These are phyloP conservation scores for Nicotiana tomentosiformis DNA, from an alignment of 257 asterid genomes.

Conservation along the genomic window DNA sequence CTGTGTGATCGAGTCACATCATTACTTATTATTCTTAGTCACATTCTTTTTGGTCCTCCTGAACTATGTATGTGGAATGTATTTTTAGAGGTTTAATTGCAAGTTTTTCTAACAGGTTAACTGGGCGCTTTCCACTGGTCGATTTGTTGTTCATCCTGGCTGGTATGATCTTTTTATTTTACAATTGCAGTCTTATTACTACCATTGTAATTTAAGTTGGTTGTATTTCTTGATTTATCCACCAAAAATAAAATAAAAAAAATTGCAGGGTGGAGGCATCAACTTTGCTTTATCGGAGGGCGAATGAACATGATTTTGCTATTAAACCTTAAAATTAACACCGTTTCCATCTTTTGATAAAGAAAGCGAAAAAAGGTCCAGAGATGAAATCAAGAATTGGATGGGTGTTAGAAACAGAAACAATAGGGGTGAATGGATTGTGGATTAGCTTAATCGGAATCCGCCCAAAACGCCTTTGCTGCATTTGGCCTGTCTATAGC, in stretches of 20 bases:
- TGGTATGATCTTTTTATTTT: constrained; percentile 49
- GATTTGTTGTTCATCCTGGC: constrained; percentile 92
- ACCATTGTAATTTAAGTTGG: background rate
- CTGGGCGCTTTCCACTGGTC: constrained; percentile 76
- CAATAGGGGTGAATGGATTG: background rate
- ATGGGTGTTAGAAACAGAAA: background rate
- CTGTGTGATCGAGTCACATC: background rate
- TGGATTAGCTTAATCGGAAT: background rate
- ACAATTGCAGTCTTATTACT: background rate
- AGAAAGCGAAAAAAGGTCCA: background rate
- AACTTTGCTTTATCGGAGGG: constrained; percentile 89
- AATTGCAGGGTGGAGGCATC: constrained; percentile 96
- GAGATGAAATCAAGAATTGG: background rate
- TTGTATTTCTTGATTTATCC: background rate
- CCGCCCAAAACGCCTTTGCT: background rate
- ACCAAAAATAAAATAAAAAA: constrained; percentile 2
- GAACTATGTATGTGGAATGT: background rate
- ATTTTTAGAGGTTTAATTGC: background rate
- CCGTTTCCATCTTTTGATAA: constrained; percentile 13
- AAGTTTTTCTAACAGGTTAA: constrained; percentile 50
- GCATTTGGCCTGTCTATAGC: background rate
- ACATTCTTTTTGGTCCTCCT: background rate
- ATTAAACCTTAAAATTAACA: constrained; percentile 57
- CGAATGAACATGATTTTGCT: constrained; percentile 84
- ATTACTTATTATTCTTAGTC: background rate